Conservation (phyloP, 1,284 basidiomycete species). For the Dichomitus squalens region DNA sequence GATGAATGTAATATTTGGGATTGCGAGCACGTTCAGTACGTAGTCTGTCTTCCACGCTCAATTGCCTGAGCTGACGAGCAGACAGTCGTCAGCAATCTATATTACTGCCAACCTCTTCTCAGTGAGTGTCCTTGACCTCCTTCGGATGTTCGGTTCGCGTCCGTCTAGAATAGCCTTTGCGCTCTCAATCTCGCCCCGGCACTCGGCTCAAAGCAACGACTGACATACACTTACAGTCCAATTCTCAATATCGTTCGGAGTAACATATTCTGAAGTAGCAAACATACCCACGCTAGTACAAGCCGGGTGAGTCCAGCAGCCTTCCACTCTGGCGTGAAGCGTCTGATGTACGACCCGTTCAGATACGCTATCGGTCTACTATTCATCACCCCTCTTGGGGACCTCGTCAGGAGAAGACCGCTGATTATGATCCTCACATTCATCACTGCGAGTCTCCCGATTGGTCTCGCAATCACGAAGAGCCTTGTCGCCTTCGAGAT, state of each 20-base stretch:
- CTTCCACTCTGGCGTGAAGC: background rate
- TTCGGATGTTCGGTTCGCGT: background rate
- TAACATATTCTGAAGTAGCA: constrained; percentile 62
- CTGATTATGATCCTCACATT: constrained; percentile 46
- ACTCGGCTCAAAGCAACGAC: background rate
- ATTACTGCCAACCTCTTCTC: constrained; percentile 74
- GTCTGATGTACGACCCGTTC: background rate
- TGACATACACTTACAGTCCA: constrained; percentile 43
- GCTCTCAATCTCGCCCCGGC: too few relatives aligned
- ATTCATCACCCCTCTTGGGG: constrained; percentile 54
- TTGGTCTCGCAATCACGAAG: constrained; percentile 49
- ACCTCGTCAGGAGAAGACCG: constrained; percentile 53
- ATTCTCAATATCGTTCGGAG: constrained; percentile 54
- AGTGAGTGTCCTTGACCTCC: constrained; percentile 42
- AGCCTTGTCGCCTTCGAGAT: constrained; percentile 46
- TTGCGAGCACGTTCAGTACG: constrained; percentile 66
- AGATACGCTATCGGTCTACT: constrained; percentile 53
- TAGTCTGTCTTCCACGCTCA: background rate
- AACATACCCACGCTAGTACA: constrained; percentile 53
- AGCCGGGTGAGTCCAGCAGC: constrained; percentile 38
- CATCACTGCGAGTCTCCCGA: constrained; percentile 41
- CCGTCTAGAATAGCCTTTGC: background rate
- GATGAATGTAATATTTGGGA: constrained; percentile 66
- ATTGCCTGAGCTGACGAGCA: background rate
- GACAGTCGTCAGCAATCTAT: constrained; percentile 56